Evolutionary conservation across 192 early-diverging fungal genomes (phyloP).

Genomic region (Coemansia sp.): DNA sequence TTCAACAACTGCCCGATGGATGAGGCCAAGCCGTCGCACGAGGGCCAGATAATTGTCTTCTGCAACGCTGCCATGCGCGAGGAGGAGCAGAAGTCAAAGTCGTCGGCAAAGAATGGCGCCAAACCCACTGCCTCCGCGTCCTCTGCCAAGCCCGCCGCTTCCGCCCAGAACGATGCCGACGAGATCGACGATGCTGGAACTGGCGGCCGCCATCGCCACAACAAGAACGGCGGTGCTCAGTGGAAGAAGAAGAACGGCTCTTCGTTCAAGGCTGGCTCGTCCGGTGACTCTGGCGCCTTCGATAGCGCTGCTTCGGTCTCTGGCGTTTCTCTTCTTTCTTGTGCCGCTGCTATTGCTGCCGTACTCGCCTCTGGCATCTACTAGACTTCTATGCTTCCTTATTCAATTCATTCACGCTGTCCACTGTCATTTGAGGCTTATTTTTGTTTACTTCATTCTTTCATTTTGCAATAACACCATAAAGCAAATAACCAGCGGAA

Average conservation of each 20-base stretch:
- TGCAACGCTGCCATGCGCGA: slow-evolving; percentile 41
- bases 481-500: too few relatives aligned
- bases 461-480: too few relatives aligned
- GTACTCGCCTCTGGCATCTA: too few relatives aligned
- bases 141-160: not conserved
- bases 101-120: too few relatives aligned
- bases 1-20: slow-evolving; percentile 52
- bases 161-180: not conserved
- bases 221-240: not conserved
- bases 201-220: not conserved
- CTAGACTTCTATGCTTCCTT: too few relatives aligned
- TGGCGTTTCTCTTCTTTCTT: not conserved
- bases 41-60: slow-evolving; percentile 45
- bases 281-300: too few relatives aligned
- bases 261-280: not conserved
- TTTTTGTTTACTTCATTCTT: too few relatives aligned
- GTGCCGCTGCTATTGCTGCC: not conserved
- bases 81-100: slow-evolving; percentile 18
- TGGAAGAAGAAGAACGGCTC: not conserved
- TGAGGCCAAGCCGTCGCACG: slow-evolving; percentile 20
- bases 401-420: too few relatives aligned
- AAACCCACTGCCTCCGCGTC: not conserved
- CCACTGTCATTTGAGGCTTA: too few relatives aligned
- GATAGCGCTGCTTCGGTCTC: too few relatives aligned
- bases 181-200: not conserved